Conservation (phyloP, 2,329 filamentous ascomycete species). For the Phoma herbarum region DNA sequence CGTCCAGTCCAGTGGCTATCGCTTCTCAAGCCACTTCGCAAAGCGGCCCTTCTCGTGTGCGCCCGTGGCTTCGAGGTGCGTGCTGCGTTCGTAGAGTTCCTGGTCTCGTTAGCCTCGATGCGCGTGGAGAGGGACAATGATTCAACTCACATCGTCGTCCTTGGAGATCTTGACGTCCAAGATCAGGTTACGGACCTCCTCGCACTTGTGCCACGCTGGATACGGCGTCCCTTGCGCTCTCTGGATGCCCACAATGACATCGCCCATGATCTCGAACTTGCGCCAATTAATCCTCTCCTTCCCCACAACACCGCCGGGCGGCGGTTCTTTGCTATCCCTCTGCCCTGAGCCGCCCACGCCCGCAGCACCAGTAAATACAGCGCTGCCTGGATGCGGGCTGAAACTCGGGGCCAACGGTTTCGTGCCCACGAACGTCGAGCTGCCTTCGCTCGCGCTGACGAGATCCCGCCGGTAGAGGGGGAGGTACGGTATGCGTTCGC, state of each 20-base stretch:
- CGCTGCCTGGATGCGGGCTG: conserved; percentile 47
- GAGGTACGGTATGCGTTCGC: conserved; percentile 91
- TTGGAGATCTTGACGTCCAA: conserved; percentile 82
- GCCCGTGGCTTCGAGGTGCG: conserved; percentile 60
- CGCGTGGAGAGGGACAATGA: background rate
- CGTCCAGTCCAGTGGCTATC: conserved; percentile 36
- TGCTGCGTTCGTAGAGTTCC: conserved; percentile 68
- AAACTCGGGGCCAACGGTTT: conserved; percentile 41
- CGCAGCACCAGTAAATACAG: conserved; percentile 42
- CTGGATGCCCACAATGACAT: conserved; percentile 89
- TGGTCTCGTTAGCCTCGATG: conserved; percentile 40
- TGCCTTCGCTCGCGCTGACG: conserved; percentile 91
- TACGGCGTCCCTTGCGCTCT: conserved; percentile 89
- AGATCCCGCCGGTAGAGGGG: conserved; percentile 89
- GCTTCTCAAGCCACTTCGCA: conserved; percentile 58
- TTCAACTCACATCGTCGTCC: conserved; percentile 82
- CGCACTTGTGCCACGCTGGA: conserved; percentile 72
- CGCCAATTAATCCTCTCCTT: conserved; percentile 89
- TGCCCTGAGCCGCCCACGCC: conserved; percentile 27
- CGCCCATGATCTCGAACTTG: conserved; percentile 96
- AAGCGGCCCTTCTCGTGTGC: conserved; percentile 56
- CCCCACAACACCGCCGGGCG: conserved; percentile 46
- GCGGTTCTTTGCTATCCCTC: conserved; percentile 53
- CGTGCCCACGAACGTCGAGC: conserved; percentile 81
- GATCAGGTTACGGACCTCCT: conserved; percentile 76